Percentiles rank a stretch among this genome's conserved stretches.
Evolutionary conservation across 1,284 basidiomycete genomes (phyloP).

Genomic region (Ustilago tritici): DNA sequence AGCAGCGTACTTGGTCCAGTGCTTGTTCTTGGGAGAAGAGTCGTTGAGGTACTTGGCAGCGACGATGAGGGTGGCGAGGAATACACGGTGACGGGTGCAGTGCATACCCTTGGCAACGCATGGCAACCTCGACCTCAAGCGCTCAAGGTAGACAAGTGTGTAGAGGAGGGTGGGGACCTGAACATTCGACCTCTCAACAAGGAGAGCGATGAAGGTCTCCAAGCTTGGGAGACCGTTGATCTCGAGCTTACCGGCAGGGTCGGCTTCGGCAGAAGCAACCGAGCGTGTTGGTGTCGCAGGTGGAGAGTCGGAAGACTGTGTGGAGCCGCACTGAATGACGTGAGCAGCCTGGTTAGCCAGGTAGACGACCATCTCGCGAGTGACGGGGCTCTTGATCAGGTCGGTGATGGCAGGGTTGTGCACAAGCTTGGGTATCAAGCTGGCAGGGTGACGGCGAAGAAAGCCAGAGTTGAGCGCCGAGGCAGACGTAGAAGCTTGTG

Average conservation of each 20-base stretch:
- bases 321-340: conserved; percentile 66
- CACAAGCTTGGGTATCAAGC: conserved; percentile 65
- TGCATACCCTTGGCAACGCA: conserved; percentile 88
- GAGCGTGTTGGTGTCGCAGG: conserved; percentile 62
- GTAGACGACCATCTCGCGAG: conserved; percentile 68
- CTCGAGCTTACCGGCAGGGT: conserved; percentile 70
- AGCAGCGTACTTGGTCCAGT: conserved; percentile 78
- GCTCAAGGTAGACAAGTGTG: conserved; percentile 92
- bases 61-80: conserved; percentile 93
- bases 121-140: conserved; percentile 83
- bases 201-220: conserved; percentile 86
- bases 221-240: conserved; percentile 76
- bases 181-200: conserved; percentile 87
- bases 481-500: conserved; percentile 48
- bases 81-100: conserved; percentile 92
- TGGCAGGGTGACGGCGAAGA: conserved; percentile 66
- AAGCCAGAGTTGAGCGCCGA: conserved; percentile 53
- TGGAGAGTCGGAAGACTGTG: conserved; percentile 55
- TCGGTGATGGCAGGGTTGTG: conserved; percentile 69
- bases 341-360: conserved; percentile 68
- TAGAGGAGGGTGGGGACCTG: conserved; percentile 91
- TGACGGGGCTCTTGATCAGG: conserved; percentile 66
- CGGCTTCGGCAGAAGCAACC: conserved; percentile 57
- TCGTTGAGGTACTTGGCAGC: conserved; percentile 98
- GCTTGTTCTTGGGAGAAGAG: conserved; percentile 86